Base-by-base conservation (phyloP, 306 rosid genomes). In the Malus fusca region DNA sequence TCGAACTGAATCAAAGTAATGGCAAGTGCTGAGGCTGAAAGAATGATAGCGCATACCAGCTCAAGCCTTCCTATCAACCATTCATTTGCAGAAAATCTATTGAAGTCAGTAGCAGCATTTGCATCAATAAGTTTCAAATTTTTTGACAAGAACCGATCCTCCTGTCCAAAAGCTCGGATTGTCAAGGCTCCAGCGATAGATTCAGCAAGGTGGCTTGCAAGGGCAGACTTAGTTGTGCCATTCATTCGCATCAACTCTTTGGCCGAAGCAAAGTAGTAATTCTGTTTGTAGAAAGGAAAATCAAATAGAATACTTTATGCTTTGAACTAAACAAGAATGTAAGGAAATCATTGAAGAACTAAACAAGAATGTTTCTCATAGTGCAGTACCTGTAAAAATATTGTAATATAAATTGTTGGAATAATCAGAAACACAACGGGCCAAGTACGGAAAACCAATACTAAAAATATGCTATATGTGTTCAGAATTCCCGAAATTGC, bases 381-480 rank as follows among this genome's bases (percentile, higher is more conserved):
- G 23, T 23, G 22, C 3, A 52, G 62, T 86, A 89, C 94, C 91
- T 89, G 90, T 67, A 85, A 19, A 31, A 69, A 63, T 31, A 84
- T 28, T 2, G 88, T 75, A 11, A 78, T 8, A 61, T 66, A 87
- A 25, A 87, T 21, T 78, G 86, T 80, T 6, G 90, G 91, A 35
- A 85, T 64, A 13, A 84, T 60, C 74, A 84, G 82, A 84, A 87
- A 58, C 83, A 89, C 66, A 21, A 84, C 82, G 72, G 75, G 88
- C 94, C 91, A 89, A 61, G 90, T 84, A 19, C 82, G 55, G 37
- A 75, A 62, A 56, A 84, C 84, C 42, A 89, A 59, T 73, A 85
- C 81, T 76, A 79, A 6, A 64, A 87, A 83, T 78, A 30, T 72
- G 42, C 79, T 46, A 25, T 44, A 85, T 25, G 65, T 73, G 35